Evolutionary conservation across 306 rosid genomes (phyloP).

Genomic region (Ormosia emarginata): DNA sequence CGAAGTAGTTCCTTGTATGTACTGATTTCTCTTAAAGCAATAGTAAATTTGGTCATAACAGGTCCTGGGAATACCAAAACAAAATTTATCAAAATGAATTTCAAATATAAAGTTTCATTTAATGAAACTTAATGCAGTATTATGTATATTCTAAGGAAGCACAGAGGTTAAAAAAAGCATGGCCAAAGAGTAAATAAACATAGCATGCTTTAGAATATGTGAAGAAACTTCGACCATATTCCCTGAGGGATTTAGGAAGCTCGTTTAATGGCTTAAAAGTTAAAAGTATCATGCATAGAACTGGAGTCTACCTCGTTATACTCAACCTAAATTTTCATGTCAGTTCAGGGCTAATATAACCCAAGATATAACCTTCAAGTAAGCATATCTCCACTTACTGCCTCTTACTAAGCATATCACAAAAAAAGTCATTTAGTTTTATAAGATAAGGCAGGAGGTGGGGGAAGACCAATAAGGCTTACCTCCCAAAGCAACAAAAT

Average conservation of each 20-base stretch:
- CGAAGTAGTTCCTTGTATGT: slow-evolving; percentile 94
- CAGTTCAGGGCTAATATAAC: slow-evolving; percentile 16
- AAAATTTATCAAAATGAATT: slow-evolving; percentile 18
- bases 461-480: slow-evolving; percentile 11
- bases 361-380: not conserved
- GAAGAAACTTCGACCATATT: slow-evolving; percentile 7
- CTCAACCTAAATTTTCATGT: slow-evolving; percentile 13
- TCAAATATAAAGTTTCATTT: not conserved
- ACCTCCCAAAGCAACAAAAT: slow-evolving; percentile 94
- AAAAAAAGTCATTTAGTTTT: not conserved
- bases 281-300: slow-evolving; percentile 1
- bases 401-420: slow-evolving; percentile 17
- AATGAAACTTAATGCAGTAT: slow-evolving; percentile 5
- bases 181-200: slow-evolving; percentile 5
- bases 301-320: not conserved
- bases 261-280: not conserved
- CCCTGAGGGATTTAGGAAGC: not conserved
- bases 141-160: slow-evolving; percentile 6
- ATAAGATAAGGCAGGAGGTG: not conserved
- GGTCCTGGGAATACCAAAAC: slow-evolving; percentile 55
- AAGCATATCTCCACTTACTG: slow-evolving; percentile 8
- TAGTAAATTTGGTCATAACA: slow-evolving; percentile 80
- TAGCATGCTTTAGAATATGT: slow-evolving; percentile 20
- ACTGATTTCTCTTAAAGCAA: slow-evolving; percentile 86
- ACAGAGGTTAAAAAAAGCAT: not conserved